Percentiles rank a stretch among this genome's conserved stretches.
phyloP scores from a whole-genome alignment of 2,329 filamentous ascomycete species.

The Phaeosphaeriaceae sp. region DNA sequence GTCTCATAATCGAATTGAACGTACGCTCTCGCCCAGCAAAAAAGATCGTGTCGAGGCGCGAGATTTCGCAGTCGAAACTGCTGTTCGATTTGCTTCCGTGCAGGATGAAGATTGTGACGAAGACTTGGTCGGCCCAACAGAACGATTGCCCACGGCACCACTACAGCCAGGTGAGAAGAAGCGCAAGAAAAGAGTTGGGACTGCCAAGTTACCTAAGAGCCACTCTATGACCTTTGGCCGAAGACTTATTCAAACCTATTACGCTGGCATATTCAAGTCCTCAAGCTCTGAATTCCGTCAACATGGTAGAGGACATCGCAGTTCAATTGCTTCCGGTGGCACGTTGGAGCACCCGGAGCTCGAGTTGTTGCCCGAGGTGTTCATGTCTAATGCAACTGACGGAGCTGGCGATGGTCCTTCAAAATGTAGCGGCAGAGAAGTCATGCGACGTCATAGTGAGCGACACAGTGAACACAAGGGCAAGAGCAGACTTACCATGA shows the following conservation, averaged over 20 bases:
- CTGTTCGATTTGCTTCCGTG: conserved; percentile 32
- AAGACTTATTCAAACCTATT: conserved; percentile 54
- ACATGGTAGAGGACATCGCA: conserved; percentile 54
- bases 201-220: conserved; percentile 70
- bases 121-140: conserved; percentile 35
- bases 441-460: not conserved
- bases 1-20: conserved; percentile 53
- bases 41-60: conserved; percentile 49
- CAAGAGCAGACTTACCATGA: conserved; percentile 18
- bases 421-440: not conserved
- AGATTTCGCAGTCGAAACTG: conserved; percentile 52
- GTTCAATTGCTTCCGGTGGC: conserved; percentile 51
- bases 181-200: conserved; percentile 65
- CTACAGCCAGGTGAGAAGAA: conserved; percentile 36
- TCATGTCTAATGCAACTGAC: conserved; percentile 19
- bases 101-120: conserved; percentile 19
- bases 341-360: conserved; percentile 56
- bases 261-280: conserved; percentile 52
- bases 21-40: conserved; percentile 49
- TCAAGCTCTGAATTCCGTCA: conserved; percentile 48
- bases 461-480: conserved; percentile 12
- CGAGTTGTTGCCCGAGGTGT: conserved; percentile 53
- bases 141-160: conserved; percentile 25
- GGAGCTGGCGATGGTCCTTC: conserved; percentile 10
- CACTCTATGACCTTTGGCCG: conserved; percentile 52